These are phyloP conservation scores for Pythium monospermum DNA, from an alignment of 352 stramenopile genomes.

Conservation along the genomic window DNA sequence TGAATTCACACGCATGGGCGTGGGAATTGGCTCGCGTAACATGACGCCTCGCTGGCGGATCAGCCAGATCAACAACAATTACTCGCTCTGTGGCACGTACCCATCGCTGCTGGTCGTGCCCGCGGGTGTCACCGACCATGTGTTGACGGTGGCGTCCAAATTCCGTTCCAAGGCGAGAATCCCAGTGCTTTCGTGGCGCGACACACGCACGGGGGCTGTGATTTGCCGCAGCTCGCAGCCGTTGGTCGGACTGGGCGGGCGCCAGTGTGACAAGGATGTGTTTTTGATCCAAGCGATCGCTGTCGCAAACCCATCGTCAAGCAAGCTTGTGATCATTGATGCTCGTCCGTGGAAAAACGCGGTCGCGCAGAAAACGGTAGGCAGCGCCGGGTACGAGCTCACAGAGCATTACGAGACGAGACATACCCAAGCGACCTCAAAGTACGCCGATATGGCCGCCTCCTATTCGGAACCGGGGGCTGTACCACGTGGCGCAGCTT, in stretches of 20 bases:
- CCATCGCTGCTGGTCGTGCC: constrained; percentile 73
- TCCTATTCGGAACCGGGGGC: constrained; percentile 24
- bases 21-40: constrained; percentile 17
- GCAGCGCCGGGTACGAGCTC: constrained; percentile 86
- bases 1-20: constrained; percentile 67
- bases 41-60: constrained; percentile 61
- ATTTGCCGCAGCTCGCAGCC: constrained; percentile 84
- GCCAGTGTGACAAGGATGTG: constrained; percentile 82
- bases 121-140: constrained; percentile 49
- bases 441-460: constrained; percentile 53
- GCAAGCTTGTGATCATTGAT: constrained; percentile 87
- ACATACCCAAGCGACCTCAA: constrained; percentile 48
- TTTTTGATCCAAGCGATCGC: constrained; percentile 78
- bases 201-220: constrained; percentile 60
- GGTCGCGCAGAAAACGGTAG: constrained; percentile 87
- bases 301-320: constrained; percentile 69
- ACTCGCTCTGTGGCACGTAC: constrained; percentile 74
- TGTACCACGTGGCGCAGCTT: constrained; percentile 25
- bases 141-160: constrained; percentile 60
- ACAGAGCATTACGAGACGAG: constrained; percentile 78
- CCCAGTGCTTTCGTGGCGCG: constrained; percentile 77
- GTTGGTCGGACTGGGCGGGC: constrained; percentile 72
- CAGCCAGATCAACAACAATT: constrained; percentile 60
- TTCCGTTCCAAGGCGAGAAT: constrained; percentile 85
- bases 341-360: constrained; percentile 87